Evolutionary conservation across 2,329 filamentous ascomycete species (phyloP).

Genomic region (Paradendryphiella salina): DNA sequence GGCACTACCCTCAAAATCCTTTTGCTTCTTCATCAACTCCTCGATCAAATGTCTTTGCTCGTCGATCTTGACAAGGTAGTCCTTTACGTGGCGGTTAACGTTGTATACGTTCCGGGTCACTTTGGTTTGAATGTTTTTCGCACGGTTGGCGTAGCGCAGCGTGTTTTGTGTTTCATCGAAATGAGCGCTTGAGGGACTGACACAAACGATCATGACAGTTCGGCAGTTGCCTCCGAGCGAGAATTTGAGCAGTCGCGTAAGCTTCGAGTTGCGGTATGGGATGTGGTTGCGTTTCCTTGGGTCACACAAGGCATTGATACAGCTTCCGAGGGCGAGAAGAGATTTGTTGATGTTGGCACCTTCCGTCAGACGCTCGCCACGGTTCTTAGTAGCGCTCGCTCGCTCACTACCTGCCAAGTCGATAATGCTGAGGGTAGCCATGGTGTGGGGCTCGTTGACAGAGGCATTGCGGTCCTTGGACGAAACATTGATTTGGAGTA

Average conservation of each 20-base stretch:
- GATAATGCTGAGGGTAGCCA: conserved; percentile 98
- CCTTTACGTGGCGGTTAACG: conserved; percentile 97
- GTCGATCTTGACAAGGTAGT: conserved; percentile 98
- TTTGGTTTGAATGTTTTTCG: conserved; percentile 99
- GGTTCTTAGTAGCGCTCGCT: conserved; percentile 94
- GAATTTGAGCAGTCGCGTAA: conserved; percentile 94
- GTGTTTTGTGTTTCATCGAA: conserved; percentile 99
- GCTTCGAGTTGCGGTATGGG: conserved; percentile 95
- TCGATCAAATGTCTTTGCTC: conserved; percentile 98
- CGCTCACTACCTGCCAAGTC: conserved; percentile 95
- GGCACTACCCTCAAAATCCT: conserved; percentile 78
- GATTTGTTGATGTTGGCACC: conserved; percentile 99
- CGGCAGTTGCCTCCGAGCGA: conserved; percentile 97
- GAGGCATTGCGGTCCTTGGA: conserved; percentile 92
- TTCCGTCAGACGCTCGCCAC: conserved; percentile 86
- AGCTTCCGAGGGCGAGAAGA: conserved; percentile 87
- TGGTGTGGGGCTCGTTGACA: conserved; percentile 92
- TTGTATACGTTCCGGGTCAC: conserved; percentile 99
- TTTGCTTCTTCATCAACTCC: conserved; percentile 89
- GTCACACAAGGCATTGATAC: conserved; percentile 97
- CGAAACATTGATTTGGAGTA: conserved; percentile 94
- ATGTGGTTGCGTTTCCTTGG: conserved; percentile 89
- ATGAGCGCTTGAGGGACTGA: conserved; percentile 93
- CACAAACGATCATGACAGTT: conserved; percentile 99
- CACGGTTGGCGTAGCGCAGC: conserved; percentile 91